Percentiles rank a stretch among this genome's conserved stretches.
These are phyloP conservation scores for Moniliella sp. DNA, from an alignment of 1,284 basidiomycete species.

Conservation along the genomic window DNA sequence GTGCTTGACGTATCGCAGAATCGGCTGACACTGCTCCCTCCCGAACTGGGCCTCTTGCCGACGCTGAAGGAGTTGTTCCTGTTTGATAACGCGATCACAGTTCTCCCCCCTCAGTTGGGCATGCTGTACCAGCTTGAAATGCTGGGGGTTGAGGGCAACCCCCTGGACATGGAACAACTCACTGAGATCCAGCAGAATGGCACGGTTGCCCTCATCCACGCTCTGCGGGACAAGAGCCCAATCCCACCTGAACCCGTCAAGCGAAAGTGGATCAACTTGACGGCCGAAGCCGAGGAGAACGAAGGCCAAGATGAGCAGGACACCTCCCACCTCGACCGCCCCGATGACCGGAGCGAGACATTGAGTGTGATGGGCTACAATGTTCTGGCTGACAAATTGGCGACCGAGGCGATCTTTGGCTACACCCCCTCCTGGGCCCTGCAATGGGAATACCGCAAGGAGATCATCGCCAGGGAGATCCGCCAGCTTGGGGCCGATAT, in stretches of 20 bases:
- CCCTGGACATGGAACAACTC: slow-evolving; percentile 56
- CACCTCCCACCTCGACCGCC: too few relatives aligned
- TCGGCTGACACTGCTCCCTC: slow-evolving; percentile 53
- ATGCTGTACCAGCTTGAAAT: slow-evolving; percentile 76
- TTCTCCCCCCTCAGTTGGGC: slow-evolving; percentile 67
- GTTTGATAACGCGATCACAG: slow-evolving; percentile 75
- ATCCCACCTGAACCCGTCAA: slow-evolving; percentile 60
- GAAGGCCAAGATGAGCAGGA: slow-evolving; percentile 6
- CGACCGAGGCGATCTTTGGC: slow-evolving; percentile 71
- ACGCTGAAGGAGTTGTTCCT: slow-evolving; percentile 73
- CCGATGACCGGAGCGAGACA: slow-evolving; percentile 50
- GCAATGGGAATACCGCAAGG: slow-evolving; percentile 78
- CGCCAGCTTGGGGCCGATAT: slow-evolving; percentile 67
- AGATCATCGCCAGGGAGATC: slow-evolving; percentile 67
- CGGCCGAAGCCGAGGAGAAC: too few relatives aligned
- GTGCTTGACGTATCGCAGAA: slow-evolving; percentile 81
- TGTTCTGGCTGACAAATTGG: slow-evolving; percentile 74
- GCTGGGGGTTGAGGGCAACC: slow-evolving; percentile 84
- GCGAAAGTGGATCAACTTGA: slow-evolving; percentile 60
- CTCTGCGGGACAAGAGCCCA: slow-evolving; percentile 66
- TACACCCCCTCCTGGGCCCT: slow-evolving; percentile 94
- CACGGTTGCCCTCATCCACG: slow-evolving; percentile 62
- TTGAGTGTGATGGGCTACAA: slow-evolving; percentile 75
- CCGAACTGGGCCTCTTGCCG: slow-evolving; percentile 74
- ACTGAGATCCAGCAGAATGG: slow-evolving; percentile 76